phyloP scores from a whole-genome alignment of 192 early-diverging fungal genomes.

The Entomortierella lignicola region DNA sequence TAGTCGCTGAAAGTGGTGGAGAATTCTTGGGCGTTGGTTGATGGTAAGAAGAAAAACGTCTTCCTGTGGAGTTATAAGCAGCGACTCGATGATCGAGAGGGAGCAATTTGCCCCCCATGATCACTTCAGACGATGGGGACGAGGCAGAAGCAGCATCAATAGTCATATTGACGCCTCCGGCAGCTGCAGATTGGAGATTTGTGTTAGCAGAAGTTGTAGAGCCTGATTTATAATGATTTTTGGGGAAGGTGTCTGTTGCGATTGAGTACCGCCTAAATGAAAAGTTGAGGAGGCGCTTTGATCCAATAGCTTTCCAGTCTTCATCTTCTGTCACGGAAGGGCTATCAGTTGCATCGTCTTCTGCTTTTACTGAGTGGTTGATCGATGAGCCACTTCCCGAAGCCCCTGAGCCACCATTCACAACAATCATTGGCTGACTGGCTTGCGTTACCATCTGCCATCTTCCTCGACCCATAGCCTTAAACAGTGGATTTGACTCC shows the following conservation, averaged over 20 bases:
- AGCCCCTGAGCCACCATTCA: slow-evolving; percentile 13
- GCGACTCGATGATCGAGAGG: slow-evolving; percentile 25
- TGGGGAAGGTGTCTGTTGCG: slow-evolving; percentile 51
- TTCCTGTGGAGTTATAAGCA: slow-evolving; percentile 19
- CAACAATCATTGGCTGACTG: slow-evolving; percentile 19
- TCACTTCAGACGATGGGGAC: slow-evolving; percentile 7
- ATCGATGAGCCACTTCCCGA: slow-evolving; percentile 18
- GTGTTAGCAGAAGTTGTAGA: slow-evolving; percentile 29
- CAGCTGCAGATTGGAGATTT: neutral
- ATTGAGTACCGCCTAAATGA: slow-evolving; percentile 53
- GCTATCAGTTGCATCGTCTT: slow-evolving; percentile 46
- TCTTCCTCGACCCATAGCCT: slow-evolving; percentile 55
- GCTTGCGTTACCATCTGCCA: slow-evolving; percentile 55
- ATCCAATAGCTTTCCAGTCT: slow-evolving; percentile 55
- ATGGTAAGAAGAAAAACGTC: slow-evolving; percentile 50
- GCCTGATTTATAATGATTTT: slow-evolving; percentile 43
- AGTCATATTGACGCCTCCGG: neutral
- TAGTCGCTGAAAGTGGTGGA: slow-evolving; percentile 43
- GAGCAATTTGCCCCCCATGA: slow-evolving; percentile 24
- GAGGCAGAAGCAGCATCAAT: slow-evolving; percentile 16
- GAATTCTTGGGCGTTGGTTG: slow-evolving; percentile 55
- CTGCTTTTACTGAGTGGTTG: slow-evolving; percentile 18
- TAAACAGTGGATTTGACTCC: slow-evolving; percentile 55
- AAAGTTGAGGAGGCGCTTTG: slow-evolving; percentile 42
- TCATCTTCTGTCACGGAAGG: slow-evolving; percentile 56